Evolutionary conservation across 805 yeast genomes (phyloP).

Genomic region (Yarrowia yakushimensis): DNA sequence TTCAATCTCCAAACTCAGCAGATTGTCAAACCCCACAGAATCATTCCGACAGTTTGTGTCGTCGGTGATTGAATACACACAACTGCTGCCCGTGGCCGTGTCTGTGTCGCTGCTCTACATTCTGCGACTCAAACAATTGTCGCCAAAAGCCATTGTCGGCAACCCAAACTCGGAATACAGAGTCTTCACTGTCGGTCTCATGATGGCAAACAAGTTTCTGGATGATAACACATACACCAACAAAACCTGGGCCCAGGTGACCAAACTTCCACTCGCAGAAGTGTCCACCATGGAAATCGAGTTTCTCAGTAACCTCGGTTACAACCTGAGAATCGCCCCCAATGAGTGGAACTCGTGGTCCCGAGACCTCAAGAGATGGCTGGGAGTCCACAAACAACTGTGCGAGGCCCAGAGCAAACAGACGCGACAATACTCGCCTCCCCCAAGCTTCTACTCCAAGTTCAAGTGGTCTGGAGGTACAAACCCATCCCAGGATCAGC

Average conservation of each 20-base stretch:
- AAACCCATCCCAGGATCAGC: not conserved
- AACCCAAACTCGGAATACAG: conserved; percentile 39
- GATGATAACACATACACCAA: conserved; percentile 93
- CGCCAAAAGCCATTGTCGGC: conserved; percentile 31
- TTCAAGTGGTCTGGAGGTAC: conserved; percentile 10
- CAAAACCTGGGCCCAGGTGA: conserved; percentile 87
- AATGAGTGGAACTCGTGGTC: conserved; percentile 35
- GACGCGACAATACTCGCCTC: conserved; percentile 11
- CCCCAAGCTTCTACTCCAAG: not conserved
- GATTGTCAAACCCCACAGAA: conserved; percentile 30
- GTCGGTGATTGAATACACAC: conserved; percentile 35
- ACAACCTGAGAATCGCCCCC: conserved; percentile 48
- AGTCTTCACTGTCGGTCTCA: conserved; percentile 57
- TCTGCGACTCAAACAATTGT: conserved; percentile 32
- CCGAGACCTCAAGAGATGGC: conserved; percentile 4
- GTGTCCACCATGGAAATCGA: conserved; percentile 64
- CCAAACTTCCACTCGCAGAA: conserved; percentile 57
- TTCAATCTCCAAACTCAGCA: too few relatives aligned
- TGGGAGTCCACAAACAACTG: not conserved
- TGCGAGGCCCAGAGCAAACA: not conserved
- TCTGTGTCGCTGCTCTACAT: conserved; percentile 38
- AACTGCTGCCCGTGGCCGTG: conserved; percentile 36
- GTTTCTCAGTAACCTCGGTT: conserved; percentile 59
- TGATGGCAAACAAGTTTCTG: conserved; percentile 83
- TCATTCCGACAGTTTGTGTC: conserved; percentile 35